Evolutionary conservation across 306 rosid species (phyloP).

Genomic region (Elaeagnus macrophylla): DNA sequence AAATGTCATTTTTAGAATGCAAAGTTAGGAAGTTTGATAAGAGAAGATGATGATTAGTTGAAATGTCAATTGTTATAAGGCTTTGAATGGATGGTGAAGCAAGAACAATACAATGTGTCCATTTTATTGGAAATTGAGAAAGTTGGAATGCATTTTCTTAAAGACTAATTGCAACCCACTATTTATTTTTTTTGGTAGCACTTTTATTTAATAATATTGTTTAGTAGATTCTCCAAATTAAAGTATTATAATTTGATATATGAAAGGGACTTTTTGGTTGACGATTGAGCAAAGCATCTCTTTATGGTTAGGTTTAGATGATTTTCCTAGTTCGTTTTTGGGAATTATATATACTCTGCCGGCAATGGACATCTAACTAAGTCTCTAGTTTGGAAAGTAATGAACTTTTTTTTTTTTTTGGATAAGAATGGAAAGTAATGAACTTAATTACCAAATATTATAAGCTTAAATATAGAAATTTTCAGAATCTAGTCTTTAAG

Average conservation of each 20-base stretch:
- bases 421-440: no score
- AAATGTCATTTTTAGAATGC: no score
- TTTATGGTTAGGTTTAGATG: no score
- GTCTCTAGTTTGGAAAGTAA: no score
- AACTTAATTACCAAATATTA: no score
- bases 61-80: neutral
- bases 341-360: no score
- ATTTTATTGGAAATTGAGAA: constrained; percentile 27
- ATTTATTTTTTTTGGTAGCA: constrained; percentile 41
- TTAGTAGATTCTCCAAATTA: constrained; percentile 22
- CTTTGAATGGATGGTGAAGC: constrained; percentile 19
- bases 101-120: constrained; percentile 22
- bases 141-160: constrained; percentile 26
- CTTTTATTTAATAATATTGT: constrained; percentile 12
- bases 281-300: constrained; percentile 20
- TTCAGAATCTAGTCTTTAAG: no score
- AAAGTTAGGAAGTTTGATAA: constrained; percentile 7
- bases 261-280: constrained; percentile 53
- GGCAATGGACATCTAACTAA: no score
- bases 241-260: constrained; percentile 16
- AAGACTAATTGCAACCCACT: constrained; percentile 48
- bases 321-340: no score
- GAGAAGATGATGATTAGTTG: constrained; percentile 15
- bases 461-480: no score
- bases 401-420: no score